Evolutionary conservation across 2,329 filamentous ascomycete species (phyloP), one percentile per base, ranked within the genome.

Genomic region (Aspergillus pseudoterreus): DNA sequence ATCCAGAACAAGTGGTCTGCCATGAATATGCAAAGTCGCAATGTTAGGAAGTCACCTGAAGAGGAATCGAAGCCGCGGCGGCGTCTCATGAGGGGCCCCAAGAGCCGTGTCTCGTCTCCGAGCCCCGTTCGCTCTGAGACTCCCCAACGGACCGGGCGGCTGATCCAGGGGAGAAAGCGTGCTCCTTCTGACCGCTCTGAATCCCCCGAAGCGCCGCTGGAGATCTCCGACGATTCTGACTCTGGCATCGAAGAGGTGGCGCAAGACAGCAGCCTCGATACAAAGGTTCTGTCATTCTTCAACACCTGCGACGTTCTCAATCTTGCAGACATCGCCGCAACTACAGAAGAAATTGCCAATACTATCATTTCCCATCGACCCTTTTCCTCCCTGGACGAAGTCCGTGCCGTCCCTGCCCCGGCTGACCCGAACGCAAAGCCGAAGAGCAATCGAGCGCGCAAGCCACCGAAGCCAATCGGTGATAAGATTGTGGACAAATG

Each of bases 311-410:
- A 84, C 4, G 75, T 83, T 9, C 81, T 86, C 33, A 89, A 92
- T 51, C 81, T 99, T 39, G 83, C 87, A 1, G 92, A 95, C 59
- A 85, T 96, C 54, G 90, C 90, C 0, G 85, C 85, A 30, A 84
- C 88, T 53, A 85, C 87, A 33, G 81, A 87, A 58, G 82, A 85
- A 5, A 79, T 85, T 43, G 85, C 92, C 1, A 78, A 85, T 41
- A 71, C 83, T 12, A 80, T 97, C 50, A 74, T 95, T 10, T 81
- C 82, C 1, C 80, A 88, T 55, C 84, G 90, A 9, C 92, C 92
- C 0, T 97, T 95, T 66, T 68, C 67, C 4, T 78, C 74, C 42
- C 71, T 96, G 5, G 77, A 82, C 11, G 80, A 83, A 14, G 84
- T 92, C 6, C 81, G 85, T 46, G 77, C 76, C 9, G 82, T 96